Evolutionary conservation across 192 early-diverging fungal species (phyloP).

Genomic region (Lobosporangium transversale): DNA sequence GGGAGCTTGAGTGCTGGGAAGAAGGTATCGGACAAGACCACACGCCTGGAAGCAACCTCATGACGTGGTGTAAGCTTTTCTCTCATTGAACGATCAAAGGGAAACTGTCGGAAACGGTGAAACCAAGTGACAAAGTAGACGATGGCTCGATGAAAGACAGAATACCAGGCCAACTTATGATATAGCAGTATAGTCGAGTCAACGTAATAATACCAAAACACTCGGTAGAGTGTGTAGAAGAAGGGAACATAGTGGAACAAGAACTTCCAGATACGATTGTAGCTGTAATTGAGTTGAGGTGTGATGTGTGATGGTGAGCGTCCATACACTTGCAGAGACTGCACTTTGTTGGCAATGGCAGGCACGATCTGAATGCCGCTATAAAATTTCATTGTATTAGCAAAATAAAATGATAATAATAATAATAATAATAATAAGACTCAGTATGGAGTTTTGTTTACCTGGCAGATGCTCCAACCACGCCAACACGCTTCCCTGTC

Average conservation of each 20-base stretch:
- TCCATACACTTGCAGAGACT: constrained; percentile 54
- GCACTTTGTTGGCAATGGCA: constrained; percentile 46
- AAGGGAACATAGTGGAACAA: constrained; percentile 50
- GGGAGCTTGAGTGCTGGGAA: constrained; percentile 18
- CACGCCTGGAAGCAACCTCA: constrained; percentile 19
- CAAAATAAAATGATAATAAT: background rate
- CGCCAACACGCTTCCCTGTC: constrained; percentile 55
- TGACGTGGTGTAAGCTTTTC: constrained; percentile 31
- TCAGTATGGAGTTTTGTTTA: background rate
- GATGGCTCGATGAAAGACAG: constrained; percentile 20
- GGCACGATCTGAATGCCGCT: constrained; percentile 56
- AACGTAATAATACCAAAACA: constrained; percentile 22
- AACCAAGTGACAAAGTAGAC: constrained; percentile 39
- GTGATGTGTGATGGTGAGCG: constrained; percentile 55
- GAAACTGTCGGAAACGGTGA: constrained; percentile 36
- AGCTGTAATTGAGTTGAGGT: constrained; percentile 32
- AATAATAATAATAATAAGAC: background rate
- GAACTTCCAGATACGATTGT: constrained; percentile 27
- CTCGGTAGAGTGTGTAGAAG: constrained; percentile 43
- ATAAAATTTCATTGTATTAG: no score
- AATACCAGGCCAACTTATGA: constrained; percentile 42
- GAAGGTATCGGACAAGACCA: constrained; percentile 34
- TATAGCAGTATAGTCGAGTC: constrained; percentile 39
- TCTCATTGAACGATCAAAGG: constrained; percentile 10
- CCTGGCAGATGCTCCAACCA: constrained; percentile 59